Evolutionary conservation across 306 rosid species (phyloP), one percentile per base, ranked within the genome.

Genomic region (Quercus dentata): DNA sequence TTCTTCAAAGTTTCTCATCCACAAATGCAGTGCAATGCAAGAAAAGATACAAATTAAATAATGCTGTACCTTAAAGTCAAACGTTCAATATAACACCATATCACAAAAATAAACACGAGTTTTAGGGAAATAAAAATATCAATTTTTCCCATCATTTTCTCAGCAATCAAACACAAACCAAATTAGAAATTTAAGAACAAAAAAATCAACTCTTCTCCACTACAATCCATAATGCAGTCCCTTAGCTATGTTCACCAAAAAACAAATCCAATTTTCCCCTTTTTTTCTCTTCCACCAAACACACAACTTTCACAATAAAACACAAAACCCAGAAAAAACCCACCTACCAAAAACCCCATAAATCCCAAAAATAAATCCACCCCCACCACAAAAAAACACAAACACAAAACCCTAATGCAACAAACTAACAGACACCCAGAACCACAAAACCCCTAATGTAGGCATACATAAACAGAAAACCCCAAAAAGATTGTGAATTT

Each of bases 311-410:
- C 19, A 63, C 8, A 41, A 56, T 23, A 51, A 54, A 73, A n/a
- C 57, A 20, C 71, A 76, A 80, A 86, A 46, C 70, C 79, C 74
- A 74, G 71, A 80, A 80, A 55, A 55, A 81, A 28, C 78, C 69
- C 76, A 85, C 13, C 86, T 78, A 86, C 83, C 80, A 82, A 15
- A 15, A n/a, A 69, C 30, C 78, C 69, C 23, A 44, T 71, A 28
- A 41, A 49, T 49, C 54, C 54, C 52, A 78, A 69, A 12, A 78
- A 12, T 69, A 52, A 64, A n/a, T 15, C 71, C 31, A 7, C 4
- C 56, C 19, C 21, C 31, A 5, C 38, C 59, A 17, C 23, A 46
- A 49, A 55, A 13, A 25, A 25, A 14, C 41, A 73, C 55, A 38
- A 18, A 56, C 55, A 17, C 76, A 41, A 61, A 63, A 56, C 57